These are phyloP conservation scores for Pyrenophora graminea DNA, from an alignment of 2,329 filamentous ascomycete species.

Conservation along the genomic window DNA sequence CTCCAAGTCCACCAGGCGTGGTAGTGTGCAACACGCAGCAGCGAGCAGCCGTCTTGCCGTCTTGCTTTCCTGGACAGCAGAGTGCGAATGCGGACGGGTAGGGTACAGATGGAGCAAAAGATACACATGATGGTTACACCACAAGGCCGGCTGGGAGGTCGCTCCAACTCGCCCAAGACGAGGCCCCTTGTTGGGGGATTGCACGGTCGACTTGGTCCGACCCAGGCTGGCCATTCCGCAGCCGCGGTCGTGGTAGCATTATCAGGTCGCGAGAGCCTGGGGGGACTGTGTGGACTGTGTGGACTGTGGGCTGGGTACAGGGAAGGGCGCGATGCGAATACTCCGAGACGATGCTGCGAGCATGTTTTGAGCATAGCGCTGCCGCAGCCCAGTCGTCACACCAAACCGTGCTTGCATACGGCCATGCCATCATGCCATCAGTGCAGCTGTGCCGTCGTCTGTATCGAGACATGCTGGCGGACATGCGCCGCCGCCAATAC, in stretches of 20 bases:
- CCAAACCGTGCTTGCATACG: conserved; percentile 25
- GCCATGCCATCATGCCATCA: conserved; percentile 24
- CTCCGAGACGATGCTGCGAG: conserved; percentile 18
- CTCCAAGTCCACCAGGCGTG: conserved; percentile 26
- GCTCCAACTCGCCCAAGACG: conserved; percentile 32
- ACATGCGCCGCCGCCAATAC: conserved; percentile 20
- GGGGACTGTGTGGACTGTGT: not conserved
- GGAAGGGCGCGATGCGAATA: conserved; percentile 26
- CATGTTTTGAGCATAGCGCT: conserved; percentile 22
- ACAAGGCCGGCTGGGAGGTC: conserved; percentile 30
- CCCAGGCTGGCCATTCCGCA: conserved; percentile 49
- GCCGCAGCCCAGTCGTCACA: conserved; percentile 36
- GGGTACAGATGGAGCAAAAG: conserved; percentile 42
- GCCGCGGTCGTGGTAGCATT: conserved; percentile 51
- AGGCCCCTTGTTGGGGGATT: conserved; percentile 31
- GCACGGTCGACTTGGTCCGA: conserved; percentile 42
- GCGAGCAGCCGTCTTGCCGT: conserved; percentile 33
- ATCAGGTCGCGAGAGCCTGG: conserved; percentile 45
- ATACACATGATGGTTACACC: conserved; percentile 40
- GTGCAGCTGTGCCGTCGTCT: conserved; percentile 19
- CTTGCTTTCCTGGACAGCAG: conserved; percentile 26
- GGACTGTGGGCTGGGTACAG: conserved; percentile 15
- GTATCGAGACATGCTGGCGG: conserved; percentile 16
- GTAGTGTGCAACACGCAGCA: conserved; percentile 35
- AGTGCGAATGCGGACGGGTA: conserved; percentile 37